Evolutionary conservation across 164 flowering plant genomes (phyloP).

Genomic region (Magnolia officinalis): DNA sequence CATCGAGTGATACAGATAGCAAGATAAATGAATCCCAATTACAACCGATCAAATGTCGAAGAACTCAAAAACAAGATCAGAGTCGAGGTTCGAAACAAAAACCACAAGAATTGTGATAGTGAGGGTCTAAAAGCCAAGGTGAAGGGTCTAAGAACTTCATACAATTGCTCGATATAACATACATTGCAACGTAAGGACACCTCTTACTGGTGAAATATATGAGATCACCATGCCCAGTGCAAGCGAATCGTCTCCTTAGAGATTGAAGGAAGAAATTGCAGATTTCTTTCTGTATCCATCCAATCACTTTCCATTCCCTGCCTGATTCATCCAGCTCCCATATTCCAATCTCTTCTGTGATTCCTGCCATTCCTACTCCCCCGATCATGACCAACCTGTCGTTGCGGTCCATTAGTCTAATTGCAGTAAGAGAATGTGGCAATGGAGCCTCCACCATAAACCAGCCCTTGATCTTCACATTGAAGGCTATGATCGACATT

Average conservation of each 20-base stretch:
- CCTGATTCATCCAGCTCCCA: conserved; percentile 4
- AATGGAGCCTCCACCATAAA: conserved; percentile 6
- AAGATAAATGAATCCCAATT: neutral
- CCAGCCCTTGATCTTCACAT: neutral
- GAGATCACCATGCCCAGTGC: conserved; percentile 7
- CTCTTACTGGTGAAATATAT: conserved; percentile 7
- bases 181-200: conserved; percentile 5
- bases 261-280: conserved; percentile 8
- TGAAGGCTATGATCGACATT: conserved; percentile 4
- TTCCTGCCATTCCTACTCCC: conserved; percentile 1
- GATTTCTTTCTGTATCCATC: conserved; percentile 1
- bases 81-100: conserved; percentile 8
- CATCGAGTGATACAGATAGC: neutral
- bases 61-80: neutral
- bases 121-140: conserved; percentile 1
- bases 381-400: conserved; percentile 7
- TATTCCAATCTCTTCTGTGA: conserved; percentile 7
- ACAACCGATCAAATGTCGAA: neutral
- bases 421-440: conserved; percentile 3
- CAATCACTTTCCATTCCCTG: neutral
- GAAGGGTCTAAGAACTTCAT: neutral
- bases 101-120: neutral
- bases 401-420: conserved; percentile 6
- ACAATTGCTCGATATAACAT: neutral
- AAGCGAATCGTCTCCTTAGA: neutral